Evolutionary conservation across 106 monocot species (phyloP).

Genomic region (Apostasia ramifera): DNA sequence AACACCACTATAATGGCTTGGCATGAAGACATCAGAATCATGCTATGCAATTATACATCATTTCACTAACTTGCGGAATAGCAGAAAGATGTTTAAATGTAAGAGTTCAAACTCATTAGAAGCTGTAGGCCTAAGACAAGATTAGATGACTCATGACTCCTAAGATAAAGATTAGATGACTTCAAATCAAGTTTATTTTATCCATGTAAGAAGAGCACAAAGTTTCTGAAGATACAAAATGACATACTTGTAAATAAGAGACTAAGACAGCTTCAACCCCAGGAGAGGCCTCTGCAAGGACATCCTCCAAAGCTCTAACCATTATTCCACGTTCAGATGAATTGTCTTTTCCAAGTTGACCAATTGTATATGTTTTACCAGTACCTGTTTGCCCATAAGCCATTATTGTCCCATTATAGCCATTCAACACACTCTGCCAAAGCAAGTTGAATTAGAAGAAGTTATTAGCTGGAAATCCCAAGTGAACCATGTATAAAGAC

Average conservation of each 20-base stretch:
- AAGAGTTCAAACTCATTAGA: too few relatives aligned
- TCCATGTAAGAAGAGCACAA: background rate
- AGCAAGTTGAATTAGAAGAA: conserved; percentile 2
- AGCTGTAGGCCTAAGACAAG: too few relatives aligned
- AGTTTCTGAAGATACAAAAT: conserved; percentile 2
- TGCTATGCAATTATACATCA: too few relatives aligned
- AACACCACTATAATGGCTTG: too few relatives aligned
- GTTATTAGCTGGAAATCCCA: background rate
- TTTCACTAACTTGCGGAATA: too few relatives aligned
- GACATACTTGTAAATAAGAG: conserved; percentile 43
- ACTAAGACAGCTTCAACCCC: conserved; percentile 27
- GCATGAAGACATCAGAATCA: too few relatives aligned
- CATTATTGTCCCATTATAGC: conserved; percentile 73
- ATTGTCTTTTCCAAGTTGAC: conserved; percentile 41
- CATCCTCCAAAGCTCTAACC: conserved; percentile 61
- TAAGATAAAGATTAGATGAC: too few relatives aligned
- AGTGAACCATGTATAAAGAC: too few relatives aligned
- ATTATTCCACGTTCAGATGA: conserved; percentile 64
- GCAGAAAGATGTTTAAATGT: too few relatives aligned
- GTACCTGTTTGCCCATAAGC: conserved; percentile 71
- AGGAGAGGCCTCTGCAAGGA: conserved; percentile 23
- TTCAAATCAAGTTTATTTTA: too few relatives aligned
- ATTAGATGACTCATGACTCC: too few relatives aligned
- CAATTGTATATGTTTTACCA: conserved; percentile 56
- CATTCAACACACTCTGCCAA: conserved; percentile 57